Evolutionary conservation across 306 rosid species (phyloP), one percentile per base, ranked within the genome.

Genomic region (Betula pendula): DNA sequence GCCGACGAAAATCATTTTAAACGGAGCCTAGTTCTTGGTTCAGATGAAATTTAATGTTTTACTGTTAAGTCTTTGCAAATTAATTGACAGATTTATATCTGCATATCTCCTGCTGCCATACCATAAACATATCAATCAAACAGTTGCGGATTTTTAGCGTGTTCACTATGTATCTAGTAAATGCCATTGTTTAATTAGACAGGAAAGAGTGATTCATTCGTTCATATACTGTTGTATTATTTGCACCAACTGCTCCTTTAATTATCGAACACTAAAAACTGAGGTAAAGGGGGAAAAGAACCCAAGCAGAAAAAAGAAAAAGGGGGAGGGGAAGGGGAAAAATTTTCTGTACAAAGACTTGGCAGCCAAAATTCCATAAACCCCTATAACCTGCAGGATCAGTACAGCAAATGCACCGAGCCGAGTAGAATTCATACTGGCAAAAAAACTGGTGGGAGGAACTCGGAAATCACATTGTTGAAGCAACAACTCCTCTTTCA

Each of bases 311-410:
- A 75, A 66, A 44, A 74, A 35, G 5, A 35, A 35, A 35, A 38
- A 38, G 1, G 6, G 42, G 6, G 5, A 5, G 40, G 42, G 42
- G 44, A 22, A 59, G 24, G 47, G 11, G 49, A 42, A 78, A 65
- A 71, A 72, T 68, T 71, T 69, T 83, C 87, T 94, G 93, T 92
- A 94, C 98, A 93, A 84, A 83, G 81, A 88, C 15, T 84, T 77
- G 86, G 85, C 82, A 89, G 78, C 89, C 89, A 88, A 90, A 90
- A 85, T 80, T 84, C 82, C 89, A 82, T 72, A 73, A 80, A 63
- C 81, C 90, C 84, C 76, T 71, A 66, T 35, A 81, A 81, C 83
- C 82, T 25, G 86, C 88, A 79, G 81, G 55, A 73, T 60, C 87
- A 80, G 81, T 75, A 75, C 85, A 76, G 69, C 60, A 70, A 67